These are phyloP conservation scores for Cladophialophora chaetospira DNA, from an alignment of 2,329 filamentous ascomycete genomes.

Conservation along the genomic window DNA sequence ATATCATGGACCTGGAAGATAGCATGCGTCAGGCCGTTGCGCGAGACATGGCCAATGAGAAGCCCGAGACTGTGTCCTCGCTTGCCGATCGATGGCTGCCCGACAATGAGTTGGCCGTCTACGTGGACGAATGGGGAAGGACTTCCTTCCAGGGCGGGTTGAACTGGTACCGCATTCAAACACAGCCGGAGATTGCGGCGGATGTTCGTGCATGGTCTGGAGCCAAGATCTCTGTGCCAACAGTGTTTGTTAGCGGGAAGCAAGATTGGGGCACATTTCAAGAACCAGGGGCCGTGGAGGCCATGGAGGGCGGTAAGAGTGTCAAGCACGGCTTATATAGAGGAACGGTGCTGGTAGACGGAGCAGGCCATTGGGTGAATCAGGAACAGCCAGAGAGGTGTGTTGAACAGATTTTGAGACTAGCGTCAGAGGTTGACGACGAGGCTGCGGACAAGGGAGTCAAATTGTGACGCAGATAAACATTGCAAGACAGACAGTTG, in stretches of 20 bases:
- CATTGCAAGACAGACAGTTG: not conserved
- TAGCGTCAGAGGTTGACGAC: slow-evolving; percentile 36
- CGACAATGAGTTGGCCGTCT: slow-evolving; percentile 60
- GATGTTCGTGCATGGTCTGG: slow-evolving; percentile 64
- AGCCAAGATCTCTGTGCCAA: slow-evolving; percentile 62
- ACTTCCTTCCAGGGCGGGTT: slow-evolving; percentile 67
- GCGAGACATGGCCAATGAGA: slow-evolving; percentile 57
- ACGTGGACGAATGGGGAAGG: slow-evolving; percentile 61
- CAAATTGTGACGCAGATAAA: not conserved
- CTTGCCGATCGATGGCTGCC: slow-evolving; percentile 54
- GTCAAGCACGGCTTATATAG: slow-evolving; percentile 58
- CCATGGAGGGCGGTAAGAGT: slow-evolving; percentile 55
- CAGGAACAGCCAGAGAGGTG: slow-evolving; percentile 64
- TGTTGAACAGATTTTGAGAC: slow-evolving; percentile 49
- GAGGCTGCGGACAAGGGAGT: not conserved
- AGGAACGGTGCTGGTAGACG: slow-evolving; percentile 55
- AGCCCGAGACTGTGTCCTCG: slow-evolving; percentile 35
- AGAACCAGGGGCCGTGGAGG: slow-evolving; percentile 64
- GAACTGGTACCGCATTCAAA: slow-evolving; percentile 68
- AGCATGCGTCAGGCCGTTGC: slow-evolving; percentile 63
- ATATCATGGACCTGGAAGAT: slow-evolving; percentile 62
- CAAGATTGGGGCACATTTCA: slow-evolving; percentile 71
- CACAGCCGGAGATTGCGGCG: slow-evolving; percentile 49
- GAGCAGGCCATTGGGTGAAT: slow-evolving; percentile 70
- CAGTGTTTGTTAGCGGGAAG: slow-evolving; percentile 62